Base-by-base conservation (phyloP, 2,329 filamentous ascomycete species). In the Calonectria pauciramosa region DNA sequence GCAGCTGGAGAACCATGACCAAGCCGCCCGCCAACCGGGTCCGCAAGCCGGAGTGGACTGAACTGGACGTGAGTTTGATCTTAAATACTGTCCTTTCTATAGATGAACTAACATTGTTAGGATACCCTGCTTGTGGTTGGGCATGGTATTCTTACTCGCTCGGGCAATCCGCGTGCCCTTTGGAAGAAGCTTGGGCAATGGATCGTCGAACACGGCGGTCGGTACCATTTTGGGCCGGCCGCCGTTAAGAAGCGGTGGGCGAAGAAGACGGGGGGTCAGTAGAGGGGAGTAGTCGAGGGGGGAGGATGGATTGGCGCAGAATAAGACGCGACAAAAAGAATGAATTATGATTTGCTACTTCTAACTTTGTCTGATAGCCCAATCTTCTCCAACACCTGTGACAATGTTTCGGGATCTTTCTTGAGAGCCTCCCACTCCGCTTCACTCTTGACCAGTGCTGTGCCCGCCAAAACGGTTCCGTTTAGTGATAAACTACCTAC, bases 31-130 rank as follows among this genome's bases (percentile, higher is more conserved):
- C 89, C 41, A 88, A 91, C 71, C 87, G 94, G 8, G 90, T 94
- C 3, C 88, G 94, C 10, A 92, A 91, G 82, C 94, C 94, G 0
- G 84, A 89, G 72, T 96, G 94, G 93, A 87, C 83, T 0, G 85
- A 87, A 0, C 84, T 86, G 2, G 93, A 96, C 85, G 93, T 95
- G 84, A 89, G 93, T 88, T 49, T 6, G 59, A 56, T 23, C 4
- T 36, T 36, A 36, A 1, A 16, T 52, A 10, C 8, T 70, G 9
- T 32, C 18, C 41, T 18, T 13, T 47, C 28, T 26, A 11, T 36
- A 60, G 56, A 26, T 38, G 32, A 60, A 26, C 32, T 60, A 38
- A 38, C n/a, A 60, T 23, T 60, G 10, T 18, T 36, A 60, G 56
- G 56, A 60, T 10, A 4, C 7, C 2, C 32, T 23, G 5, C n/a